Percentiles rank a stretch among this genome's conserved stretches.
These are phyloP conservation scores for Sanguinoderma infundibulare DNA, from an alignment of 1,284 basidiomycete genomes.

Conservation along the genomic window DNA sequence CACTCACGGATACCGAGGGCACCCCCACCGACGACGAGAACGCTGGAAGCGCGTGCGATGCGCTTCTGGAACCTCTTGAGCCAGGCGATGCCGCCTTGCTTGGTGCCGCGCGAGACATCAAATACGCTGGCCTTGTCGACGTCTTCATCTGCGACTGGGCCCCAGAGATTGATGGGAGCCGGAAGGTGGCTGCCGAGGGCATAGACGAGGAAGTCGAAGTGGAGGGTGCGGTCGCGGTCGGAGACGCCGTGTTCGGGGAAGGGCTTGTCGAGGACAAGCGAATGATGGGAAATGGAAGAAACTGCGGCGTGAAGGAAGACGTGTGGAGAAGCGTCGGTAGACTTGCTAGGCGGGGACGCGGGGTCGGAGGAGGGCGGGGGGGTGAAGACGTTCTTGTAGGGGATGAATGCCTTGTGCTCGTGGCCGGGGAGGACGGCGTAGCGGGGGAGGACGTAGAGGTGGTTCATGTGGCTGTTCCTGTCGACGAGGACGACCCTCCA, in stretches of 20 bases:
- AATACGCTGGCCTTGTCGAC: constrained; percentile 20
- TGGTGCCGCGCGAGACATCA: constrained; percentile 41
- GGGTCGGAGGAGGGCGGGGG: constrained; percentile 16
- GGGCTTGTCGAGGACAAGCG: constrained; percentile 49
- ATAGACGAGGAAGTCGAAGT: constrained; percentile 61
- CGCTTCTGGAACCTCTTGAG: constrained; percentile 49
- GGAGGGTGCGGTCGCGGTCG: constrained; percentile 28
- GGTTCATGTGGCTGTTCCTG: constrained; percentile 51
- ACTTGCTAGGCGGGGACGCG: neutral
- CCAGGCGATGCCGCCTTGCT: constrained; percentile 52
- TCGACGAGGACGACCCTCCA: constrained; percentile 78
- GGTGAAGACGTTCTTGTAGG: constrained; percentile 55
- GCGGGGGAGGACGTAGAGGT: constrained; percentile 68
- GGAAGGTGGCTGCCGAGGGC: constrained; percentile 63
- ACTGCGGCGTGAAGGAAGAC: constrained; percentile 53
- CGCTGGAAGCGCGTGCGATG: constrained; percentile 46
- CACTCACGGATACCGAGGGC: constrained; percentile 65
- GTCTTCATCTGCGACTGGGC: constrained; percentile 28
- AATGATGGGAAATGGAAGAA: constrained; percentile 45
- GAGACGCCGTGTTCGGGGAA: constrained; percentile 51
- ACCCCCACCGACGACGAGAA: constrained; percentile 65
- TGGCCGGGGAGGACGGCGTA: constrained; percentile 67
- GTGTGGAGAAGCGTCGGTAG: constrained; percentile 27
- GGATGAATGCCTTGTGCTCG: constrained; percentile 77
- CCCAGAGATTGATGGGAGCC: constrained; percentile 61